Conservation (phyloP, 108 stramenopile genomes). For the Nannochloropsis salina region DNA sequence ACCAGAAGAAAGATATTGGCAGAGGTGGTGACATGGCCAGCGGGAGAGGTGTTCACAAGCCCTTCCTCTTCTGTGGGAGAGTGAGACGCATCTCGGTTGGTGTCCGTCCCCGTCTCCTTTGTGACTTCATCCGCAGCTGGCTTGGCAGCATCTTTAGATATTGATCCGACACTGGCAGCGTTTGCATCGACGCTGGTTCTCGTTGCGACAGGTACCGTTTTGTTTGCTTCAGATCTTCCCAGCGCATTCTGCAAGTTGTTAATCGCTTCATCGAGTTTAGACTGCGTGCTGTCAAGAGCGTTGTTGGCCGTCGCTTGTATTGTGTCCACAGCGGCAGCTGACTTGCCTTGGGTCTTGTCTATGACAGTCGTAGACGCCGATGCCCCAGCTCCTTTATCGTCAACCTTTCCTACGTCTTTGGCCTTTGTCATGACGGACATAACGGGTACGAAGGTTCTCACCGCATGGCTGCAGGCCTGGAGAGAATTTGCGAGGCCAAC, state of each 20-base stretch:
- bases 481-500: not conserved
- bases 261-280: not conserved
- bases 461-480: not conserved
- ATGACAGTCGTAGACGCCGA: not conserved
- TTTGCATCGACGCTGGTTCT: no score
- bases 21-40: not conserved
- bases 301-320: not conserved
- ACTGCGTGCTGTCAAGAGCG: not conserved
- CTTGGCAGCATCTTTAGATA: not conserved
- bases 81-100: not conserved
- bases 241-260: conserved; percentile 2
- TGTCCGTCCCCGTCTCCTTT: not conserved
- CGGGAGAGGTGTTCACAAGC: not conserved
- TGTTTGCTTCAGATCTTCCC: not conserved
- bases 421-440: not conserved
- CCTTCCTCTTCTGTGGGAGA: not conserved
- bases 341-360: not conserved
- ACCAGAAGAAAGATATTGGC: not conserved
- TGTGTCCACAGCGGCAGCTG: not conserved
- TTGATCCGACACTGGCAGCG: no score
- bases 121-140: not conserved
- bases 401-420: not conserved
- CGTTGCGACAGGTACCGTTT: no score
- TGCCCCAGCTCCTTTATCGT: not conserved
- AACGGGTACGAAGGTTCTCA: not conserved